Evolutionary conservation across 352 stramenopile species (phyloP), one percentile per base, ranked within the genome.

Genomic region (Globisporangium splendens): DNA sequence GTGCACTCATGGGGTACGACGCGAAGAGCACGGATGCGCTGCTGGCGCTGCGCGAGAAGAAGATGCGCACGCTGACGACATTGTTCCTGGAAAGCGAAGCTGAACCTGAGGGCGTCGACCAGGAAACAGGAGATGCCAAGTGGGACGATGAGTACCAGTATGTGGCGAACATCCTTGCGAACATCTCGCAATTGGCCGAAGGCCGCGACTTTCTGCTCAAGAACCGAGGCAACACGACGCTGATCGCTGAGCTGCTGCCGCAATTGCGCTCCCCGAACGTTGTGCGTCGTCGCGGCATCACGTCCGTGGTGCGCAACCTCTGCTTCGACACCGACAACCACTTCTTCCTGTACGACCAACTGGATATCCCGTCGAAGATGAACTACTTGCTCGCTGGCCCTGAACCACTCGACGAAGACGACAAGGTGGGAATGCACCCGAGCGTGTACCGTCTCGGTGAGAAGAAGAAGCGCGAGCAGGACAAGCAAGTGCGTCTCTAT

Each of bases 91-190:
- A 91, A 56, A 73, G 69, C 56, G 74, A 92, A 58, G 77, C 85
- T 0, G 85, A 95, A 56, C 85, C 83, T 0, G 85, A 93, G 57
- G 85, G 85, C 38, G 63, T 91, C 22, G 85, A 93, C 51, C 62
- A 55, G 20, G 62, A 73, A 35, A 88, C 81, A 1, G 84, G 82
- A 28, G 85, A 93, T 56, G 78, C 85, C 59, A 89, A 86, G 48
- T 95, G 85, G 85, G 83, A 95, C 56, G 86, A 95, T 61, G 80
- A 93, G 62, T 95, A 90, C 63, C 84, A 95, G 63, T 95, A 92
- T 54, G 83, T 95, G 22, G 86, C 86, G 0, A 88, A 88, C 65
- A 89, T 95, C 42, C 56, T 95, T 21, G 79, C 83, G 33, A 95
- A 95, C 61, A 88, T 95, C 57, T 91, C 72, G 52, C 84, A 93